These are phyloP conservation scores for Ciborinia camelliae DNA, from an alignment of 2,329 filamentous ascomycete genomes.

Conservation along the genomic window DNA sequence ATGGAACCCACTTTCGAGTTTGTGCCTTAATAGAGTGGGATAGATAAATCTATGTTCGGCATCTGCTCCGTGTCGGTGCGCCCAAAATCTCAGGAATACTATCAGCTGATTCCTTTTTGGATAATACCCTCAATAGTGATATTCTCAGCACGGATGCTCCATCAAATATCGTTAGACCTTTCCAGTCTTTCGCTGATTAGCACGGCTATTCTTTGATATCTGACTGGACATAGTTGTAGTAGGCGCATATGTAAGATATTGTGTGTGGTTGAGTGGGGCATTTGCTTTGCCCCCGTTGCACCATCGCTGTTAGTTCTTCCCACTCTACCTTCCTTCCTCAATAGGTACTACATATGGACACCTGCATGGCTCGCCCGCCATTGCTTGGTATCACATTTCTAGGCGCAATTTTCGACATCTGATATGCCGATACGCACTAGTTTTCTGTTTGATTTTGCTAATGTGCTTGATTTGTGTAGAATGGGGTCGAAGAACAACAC, in stretches of 20 bases:
- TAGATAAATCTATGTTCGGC: neutral
- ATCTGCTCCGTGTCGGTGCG: neutral
- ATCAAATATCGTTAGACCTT: neutral
- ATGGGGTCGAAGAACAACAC: too few species aligned
- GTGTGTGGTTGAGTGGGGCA: neutral
- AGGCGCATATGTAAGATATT: neutral
- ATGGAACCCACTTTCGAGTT: neutral
- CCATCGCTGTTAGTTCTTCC: neutral
- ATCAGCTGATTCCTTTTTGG: neutral
- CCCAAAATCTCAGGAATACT: neutral
- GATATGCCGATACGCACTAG: too few species aligned
- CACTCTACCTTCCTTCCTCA: neutral
- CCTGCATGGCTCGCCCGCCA: neutral
- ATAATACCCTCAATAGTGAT: neutral
- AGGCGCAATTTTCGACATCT: too few species aligned
- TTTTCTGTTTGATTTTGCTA: too few species aligned
- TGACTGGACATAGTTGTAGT: neutral
- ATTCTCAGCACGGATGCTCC: neutral
- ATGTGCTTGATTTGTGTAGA: too few species aligned
- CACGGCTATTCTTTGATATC: neutral
- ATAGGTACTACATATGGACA: neutral
- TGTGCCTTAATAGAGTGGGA: neutral
- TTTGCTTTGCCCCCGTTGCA: neutral
- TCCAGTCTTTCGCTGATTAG: neutral
- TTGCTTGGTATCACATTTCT: neutral